Percentiles rank a stretch among this genome's conserved stretches.
Conservation (phyloP, 108 stramenopile species). For the Schizochytrium sp. region DNA sequence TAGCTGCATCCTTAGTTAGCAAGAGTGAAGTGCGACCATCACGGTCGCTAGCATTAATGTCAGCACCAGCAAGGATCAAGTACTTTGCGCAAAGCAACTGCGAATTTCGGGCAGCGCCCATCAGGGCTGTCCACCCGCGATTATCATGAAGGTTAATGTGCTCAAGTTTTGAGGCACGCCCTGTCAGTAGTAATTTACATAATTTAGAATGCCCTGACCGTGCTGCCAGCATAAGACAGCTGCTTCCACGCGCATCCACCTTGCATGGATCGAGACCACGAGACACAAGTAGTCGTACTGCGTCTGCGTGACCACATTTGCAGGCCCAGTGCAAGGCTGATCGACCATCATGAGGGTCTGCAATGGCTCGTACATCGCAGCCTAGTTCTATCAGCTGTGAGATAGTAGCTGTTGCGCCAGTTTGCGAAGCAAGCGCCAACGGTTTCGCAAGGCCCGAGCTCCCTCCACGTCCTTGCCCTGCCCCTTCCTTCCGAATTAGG, state of each 20-base stretch:
- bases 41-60: not conserved
- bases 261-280: constrained; percentile 33
- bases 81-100: not conserved
- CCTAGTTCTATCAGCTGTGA: constrained; percentile 24
- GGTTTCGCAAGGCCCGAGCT: constrained; percentile 8
- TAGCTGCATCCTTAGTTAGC: not conserved
- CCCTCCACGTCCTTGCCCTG: constrained; percentile 54
- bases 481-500: not conserved
- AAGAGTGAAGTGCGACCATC: constrained; percentile 17
- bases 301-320: constrained; percentile 38
- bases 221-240: constrained; percentile 42
- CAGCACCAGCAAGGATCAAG: not conserved
- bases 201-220: constrained; percentile 45
- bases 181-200: constrained; percentile 22
- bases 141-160: constrained; percentile 26
- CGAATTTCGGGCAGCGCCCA: constrained; percentile 17
- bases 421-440: not conserved
- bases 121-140: constrained; percentile 37
- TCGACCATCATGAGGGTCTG: not conserved
- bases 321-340: constrained; percentile 56
- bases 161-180: not conserved
- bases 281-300: not conserved
- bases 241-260: constrained; percentile 11
- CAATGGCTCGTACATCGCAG: not conserved
- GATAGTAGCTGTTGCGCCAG: constrained; percentile 3